Conservation (phyloP, 441 rosid genomes). For the Biscutella auriculata region DNA sequence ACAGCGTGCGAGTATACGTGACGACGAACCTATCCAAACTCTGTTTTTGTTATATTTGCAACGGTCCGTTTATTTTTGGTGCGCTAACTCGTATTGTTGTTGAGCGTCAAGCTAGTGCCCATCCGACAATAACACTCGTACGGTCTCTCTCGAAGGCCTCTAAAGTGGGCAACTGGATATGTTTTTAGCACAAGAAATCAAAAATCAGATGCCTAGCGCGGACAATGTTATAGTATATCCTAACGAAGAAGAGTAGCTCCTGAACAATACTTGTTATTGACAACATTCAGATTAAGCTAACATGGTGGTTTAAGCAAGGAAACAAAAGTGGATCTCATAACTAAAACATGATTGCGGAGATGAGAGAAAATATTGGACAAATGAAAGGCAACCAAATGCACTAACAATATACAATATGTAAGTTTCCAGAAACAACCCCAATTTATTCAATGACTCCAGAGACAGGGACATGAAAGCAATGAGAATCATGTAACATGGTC, state of each 20-base stretch:
- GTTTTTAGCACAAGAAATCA: no score
- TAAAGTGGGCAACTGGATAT: no score
- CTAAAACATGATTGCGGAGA: neutral
- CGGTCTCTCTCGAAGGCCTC: no score
- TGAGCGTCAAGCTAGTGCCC: no score
- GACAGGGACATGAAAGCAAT: slow-evolving; percentile 82
- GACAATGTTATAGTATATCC: no score
- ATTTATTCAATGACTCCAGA: slow-evolving; percentile 61
- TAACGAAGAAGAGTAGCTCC: no score
- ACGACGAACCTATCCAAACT: slow-evolving; percentile 69
- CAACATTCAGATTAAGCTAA: slow-evolving; percentile 94
- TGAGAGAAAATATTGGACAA: neutral
- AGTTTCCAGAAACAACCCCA: slow-evolving; percentile 58
- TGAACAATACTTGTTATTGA: slow-evolving; percentile 87
- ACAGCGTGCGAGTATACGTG: neutral
- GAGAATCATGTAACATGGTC: slow-evolving; percentile 58
- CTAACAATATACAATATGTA: slow-evolving; percentile 56
- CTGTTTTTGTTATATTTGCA: slow-evolving; percentile 52
- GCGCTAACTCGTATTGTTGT: no score
- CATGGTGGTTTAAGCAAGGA: neutral
- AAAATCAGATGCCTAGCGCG: no score
- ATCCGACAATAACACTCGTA: no score
- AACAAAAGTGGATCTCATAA: neutral
- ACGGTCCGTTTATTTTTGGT: slow-evolving; percentile 78
- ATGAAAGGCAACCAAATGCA: neutral